Percentiles rank a stretch among this genome's conserved stretches.
Conservation (phyloP, 306 rosid genomes). For the Quercus engelmannii region DNA sequence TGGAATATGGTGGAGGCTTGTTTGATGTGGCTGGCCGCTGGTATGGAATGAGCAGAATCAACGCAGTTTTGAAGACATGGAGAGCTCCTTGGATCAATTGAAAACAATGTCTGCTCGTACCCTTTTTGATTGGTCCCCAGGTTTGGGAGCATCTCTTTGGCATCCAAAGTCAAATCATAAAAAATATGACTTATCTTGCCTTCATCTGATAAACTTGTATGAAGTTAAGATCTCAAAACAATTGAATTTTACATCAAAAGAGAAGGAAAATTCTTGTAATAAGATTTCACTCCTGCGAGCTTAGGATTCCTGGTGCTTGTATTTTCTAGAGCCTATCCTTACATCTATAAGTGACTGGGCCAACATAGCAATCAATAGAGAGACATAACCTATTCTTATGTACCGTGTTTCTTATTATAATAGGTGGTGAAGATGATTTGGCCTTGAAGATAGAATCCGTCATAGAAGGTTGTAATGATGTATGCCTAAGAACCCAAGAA, state of each 20-base stretch:
- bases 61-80: too few relatives aligned
- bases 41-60: too few relatives aligned
- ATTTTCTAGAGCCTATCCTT: not conserved
- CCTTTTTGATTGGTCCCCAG: not conserved
- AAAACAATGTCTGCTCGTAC: too few relatives aligned
- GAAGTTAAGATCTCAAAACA: not conserved
- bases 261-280: not conserved
- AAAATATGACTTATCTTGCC: not conserved
- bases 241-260: not conserved
- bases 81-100: too few relatives aligned
- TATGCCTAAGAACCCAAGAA: constrained; percentile 29
- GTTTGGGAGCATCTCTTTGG: not conserved
- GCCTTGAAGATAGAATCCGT: constrained; percentile 56
- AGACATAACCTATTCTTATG: constrained; percentile 6
- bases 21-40: too few relatives aligned
- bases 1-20: too few relatives aligned
- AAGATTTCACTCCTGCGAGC: not conserved
- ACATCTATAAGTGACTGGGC: not conserved
- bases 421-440: constrained; percentile 61
- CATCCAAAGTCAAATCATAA: not conserved
- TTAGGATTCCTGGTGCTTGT: not conserved
- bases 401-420: constrained; percentile 22
- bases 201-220: not conserved
- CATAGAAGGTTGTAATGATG: constrained; percentile 63
- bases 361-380: not conserved